Conservation (phyloP, 2,329 filamentous ascomycete genomes). For the Beauveria scarabaeidicola region DNA sequence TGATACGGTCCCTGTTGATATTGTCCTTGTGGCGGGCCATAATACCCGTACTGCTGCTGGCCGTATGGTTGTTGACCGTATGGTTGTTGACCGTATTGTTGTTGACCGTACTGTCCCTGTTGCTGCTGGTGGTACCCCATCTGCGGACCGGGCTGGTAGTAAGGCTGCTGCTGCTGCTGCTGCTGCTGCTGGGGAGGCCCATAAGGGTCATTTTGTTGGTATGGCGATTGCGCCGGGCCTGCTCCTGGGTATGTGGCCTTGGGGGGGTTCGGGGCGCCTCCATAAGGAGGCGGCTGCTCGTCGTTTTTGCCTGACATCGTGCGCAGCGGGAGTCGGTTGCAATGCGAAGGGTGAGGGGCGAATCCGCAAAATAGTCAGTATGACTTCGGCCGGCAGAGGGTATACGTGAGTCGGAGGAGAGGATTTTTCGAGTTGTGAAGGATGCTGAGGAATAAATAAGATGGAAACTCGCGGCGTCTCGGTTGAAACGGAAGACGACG, state of each 20-base stretch:
- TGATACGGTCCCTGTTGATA: constrained; percentile 7
- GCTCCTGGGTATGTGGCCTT: constrained; percentile 37
- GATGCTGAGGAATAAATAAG: constrained; percentile 1
- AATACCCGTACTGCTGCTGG: constrained; percentile 29
- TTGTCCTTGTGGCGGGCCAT: not conserved
- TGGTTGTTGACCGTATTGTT: not conserved
- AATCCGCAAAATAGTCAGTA: too few relatives aligned
- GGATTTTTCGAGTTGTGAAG: not conserved
- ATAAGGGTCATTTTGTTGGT: constrained; percentile 21
- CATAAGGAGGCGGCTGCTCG: constrained; percentile 43
- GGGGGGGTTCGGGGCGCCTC: constrained; percentile 28
- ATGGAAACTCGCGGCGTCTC: constrained; percentile 1
- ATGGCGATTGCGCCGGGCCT: constrained; percentile 26
- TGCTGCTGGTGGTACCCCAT: constrained; percentile 38
- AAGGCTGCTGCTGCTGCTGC: constrained; percentile 21
- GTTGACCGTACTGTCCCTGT: constrained; percentile 13
- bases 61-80: constrained; percentile 32
- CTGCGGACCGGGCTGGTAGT: constrained; percentile 32
- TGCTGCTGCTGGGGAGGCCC: constrained; percentile 21
- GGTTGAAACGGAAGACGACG: constrained; percentile 5
- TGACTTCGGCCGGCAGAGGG: not conserved
- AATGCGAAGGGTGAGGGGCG: too few relatives aligned
- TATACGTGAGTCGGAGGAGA: not conserved
- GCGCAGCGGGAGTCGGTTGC: not conserved
- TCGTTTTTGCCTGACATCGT: constrained; percentile 39